These are phyloP conservation scores for Cercophora sp. DNA, from an alignment of 495 filamentous ascomycete genomes.

Conservation along the genomic window DNA sequence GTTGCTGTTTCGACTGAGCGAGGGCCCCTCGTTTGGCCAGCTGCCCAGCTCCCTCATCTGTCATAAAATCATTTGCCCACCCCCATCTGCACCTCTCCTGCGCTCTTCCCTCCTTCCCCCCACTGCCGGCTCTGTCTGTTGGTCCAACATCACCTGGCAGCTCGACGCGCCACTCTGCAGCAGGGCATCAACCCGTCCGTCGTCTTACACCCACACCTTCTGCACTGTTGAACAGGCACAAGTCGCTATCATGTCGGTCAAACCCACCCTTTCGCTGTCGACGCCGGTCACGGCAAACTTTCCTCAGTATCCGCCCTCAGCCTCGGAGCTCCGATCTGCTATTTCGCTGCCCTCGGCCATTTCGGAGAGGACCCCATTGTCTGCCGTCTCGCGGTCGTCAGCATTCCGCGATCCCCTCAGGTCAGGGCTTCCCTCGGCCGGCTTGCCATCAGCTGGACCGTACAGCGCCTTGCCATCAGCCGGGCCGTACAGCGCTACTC, in stretches of 20 bases:
- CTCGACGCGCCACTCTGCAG: conserved; percentile 26
- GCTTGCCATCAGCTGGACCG: conserved; percentile 32
- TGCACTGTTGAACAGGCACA: conserved; percentile 14
- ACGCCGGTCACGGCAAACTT: conserved; percentile 75
- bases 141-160: conserved; percentile 31
- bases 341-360: conserved; percentile 36
- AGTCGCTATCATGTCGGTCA: conserved; percentile 51
- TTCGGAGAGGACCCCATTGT: conserved; percentile 27
- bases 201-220: too few relatives aligned
- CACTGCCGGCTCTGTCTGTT: conserved; percentile 34
- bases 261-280: conserved; percentile 66
- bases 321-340: conserved; percentile 45
- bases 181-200: too few relatives aligned
- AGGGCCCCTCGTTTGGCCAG: conserved; percentile 13
- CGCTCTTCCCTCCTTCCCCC: conserved; percentile 26
- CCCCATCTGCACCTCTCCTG: conserved; percentile 24
- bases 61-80: conserved; percentile 41
- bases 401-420: conserved; percentile 31
- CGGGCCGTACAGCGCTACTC: conserved; percentile 27
- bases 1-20: conserved; percentile 17
- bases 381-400: conserved; percentile 29
- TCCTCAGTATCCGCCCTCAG: conserved; percentile 66
- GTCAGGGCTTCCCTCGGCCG: conserved; percentile 30
- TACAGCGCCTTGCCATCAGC: conserved; percentile 33
- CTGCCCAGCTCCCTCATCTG: conserved; percentile 10